These are phyloP conservation scores for Populus alba DNA, from an alignment of 345 rosid species.

Conservation along the genomic window DNA sequence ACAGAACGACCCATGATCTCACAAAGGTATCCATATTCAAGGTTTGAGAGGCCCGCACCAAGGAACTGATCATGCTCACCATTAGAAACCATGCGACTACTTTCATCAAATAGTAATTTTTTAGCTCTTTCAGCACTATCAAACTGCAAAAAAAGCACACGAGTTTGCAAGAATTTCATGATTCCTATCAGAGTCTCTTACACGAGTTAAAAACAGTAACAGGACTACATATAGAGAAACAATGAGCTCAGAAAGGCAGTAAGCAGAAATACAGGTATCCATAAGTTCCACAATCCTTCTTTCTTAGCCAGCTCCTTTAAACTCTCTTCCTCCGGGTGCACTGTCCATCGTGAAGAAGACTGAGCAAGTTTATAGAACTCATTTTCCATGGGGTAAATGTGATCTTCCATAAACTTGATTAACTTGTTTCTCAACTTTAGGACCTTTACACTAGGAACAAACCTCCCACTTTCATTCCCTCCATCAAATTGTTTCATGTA, in stretches of 20 bases:
- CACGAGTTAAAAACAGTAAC: background rate
- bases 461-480: slow-evolving; percentile 54
- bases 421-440: slow-evolving; percentile 59
- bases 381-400: slow-evolving; percentile 73
- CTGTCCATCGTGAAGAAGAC: slow-evolving; percentile 71
- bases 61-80: slow-evolving; percentile 46
- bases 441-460: slow-evolving; percentile 65
- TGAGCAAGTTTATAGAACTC: slow-evolving; percentile 76
- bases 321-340: slow-evolving; percentile 92
- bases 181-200: background rate
- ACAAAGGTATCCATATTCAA: slow-evolving; percentile 93
- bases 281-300: slow-evolving; percentile 92
- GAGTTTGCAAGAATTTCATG: slow-evolving; percentile 8
- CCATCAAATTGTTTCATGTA: slow-evolving; percentile 17
- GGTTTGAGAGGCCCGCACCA: slow-evolving; percentile 93
- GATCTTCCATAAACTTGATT: slow-evolving; percentile 87
- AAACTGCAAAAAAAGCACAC: slow-evolving; percentile 46
- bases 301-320: slow-evolving; percentile 81
- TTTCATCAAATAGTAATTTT: slow-evolving; percentile 51
- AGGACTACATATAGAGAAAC: slow-evolving; percentile 2
- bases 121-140: slow-evolving; percentile 88
- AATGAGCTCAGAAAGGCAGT: background rate
- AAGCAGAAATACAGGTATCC: slow-evolving; percentile 56
- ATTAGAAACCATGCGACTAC: slow-evolving; percentile 24
- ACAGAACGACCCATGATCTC: slow-evolving; percentile 95